Conservation (phyloP, 2,329 filamentous ascomycete genomes). For the Rutstroemia sp. region DNA sequence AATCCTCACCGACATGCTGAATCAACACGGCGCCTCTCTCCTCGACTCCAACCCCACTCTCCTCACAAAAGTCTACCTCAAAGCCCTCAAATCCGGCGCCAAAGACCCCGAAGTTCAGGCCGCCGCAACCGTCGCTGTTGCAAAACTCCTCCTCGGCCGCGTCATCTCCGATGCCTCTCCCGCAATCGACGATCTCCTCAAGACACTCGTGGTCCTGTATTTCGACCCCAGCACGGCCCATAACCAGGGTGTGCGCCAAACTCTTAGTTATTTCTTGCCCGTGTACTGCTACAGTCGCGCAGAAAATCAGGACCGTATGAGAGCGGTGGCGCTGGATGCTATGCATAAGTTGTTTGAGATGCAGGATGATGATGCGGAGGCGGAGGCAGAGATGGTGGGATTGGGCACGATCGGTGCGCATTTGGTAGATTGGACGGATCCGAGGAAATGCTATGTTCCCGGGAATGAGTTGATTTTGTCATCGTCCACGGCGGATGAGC, state of each 20-base stretch:
- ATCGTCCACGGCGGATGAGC: slow-evolving; percentile 34
- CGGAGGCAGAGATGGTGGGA: slow-evolving; percentile 71
- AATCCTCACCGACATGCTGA: slow-evolving; percentile 87
- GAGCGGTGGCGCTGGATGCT: slow-evolving; percentile 62
- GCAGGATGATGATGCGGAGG: slow-evolving; percentile 66
- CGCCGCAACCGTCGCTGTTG: slow-evolving; percentile 71
- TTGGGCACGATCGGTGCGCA: slow-evolving; percentile 73
- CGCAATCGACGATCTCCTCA: slow-evolving; percentile 66
- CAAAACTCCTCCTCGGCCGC: slow-evolving; percentile 77
- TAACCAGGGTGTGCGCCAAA: slow-evolving; percentile 79
- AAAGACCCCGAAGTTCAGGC: slow-evolving; percentile 70
- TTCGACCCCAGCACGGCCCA: slow-evolving; percentile 77
- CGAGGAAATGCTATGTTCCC: slow-evolving; percentile 63
- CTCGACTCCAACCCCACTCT: slow-evolving; percentile 60
- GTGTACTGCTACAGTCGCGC: slow-evolving; percentile 84
- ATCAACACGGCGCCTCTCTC: slow-evolving; percentile 77
- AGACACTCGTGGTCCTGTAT: slow-evolving; percentile 76
- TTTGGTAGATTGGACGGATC: slow-evolving; percentile 91
- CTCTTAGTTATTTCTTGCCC: slow-evolving; percentile 86
- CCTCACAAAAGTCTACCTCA: slow-evolving; percentile 71
- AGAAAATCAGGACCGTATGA: slow-evolving; percentile 80
- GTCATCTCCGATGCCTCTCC: slow-evolving; percentile 61
- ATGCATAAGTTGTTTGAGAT: slow-evolving; percentile 69
- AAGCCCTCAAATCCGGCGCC: slow-evolving; percentile 66
- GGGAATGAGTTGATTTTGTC: slow-evolving; percentile 35